Evolutionary conservation across 352 stramenopile species (phyloP).

Genomic region (Thraustochytrium striatum): DNA sequence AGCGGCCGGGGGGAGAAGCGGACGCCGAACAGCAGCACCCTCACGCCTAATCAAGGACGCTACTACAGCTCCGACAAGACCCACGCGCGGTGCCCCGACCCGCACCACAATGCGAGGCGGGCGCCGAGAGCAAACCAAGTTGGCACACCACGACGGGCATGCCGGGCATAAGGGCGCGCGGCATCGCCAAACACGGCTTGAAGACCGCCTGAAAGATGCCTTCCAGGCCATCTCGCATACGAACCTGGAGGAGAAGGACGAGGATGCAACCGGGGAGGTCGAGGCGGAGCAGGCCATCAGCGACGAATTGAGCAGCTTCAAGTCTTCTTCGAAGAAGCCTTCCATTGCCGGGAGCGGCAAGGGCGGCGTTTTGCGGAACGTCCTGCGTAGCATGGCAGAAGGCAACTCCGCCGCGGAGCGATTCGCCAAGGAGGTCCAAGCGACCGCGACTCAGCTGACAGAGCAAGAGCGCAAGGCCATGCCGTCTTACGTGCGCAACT

Average conservation of each 20-base stretch:
- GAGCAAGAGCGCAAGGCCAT: not conserved
- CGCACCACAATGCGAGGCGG: not conserved
- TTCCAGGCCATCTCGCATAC: slow-evolving; percentile 5
- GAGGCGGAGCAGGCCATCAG: too few species aligned
- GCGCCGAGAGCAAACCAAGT: not conserved
- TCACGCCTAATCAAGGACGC: not conserved
- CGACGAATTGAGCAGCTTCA: too few species aligned
- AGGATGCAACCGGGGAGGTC: not conserved
- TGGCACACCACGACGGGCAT: too few species aligned
- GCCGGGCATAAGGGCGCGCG: too few species aligned
- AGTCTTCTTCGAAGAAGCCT: too few species aligned
- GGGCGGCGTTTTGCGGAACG: too few species aligned
- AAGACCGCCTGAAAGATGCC: slow-evolving; percentile 14
- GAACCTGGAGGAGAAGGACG: not conserved
- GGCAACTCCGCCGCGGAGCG: too few species aligned
- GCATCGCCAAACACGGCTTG: too few species aligned
- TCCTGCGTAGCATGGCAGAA: too few species aligned
- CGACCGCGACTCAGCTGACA: not conserved
- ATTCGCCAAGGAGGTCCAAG: not conserved
- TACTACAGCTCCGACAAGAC: not conserved
- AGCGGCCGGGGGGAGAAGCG: not conserved
- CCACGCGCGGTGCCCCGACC: not conserved
- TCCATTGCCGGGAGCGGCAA: too few species aligned
- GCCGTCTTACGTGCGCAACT: slow-evolving; percentile 9
- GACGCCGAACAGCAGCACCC: not conserved